These are phyloP conservation scores for Tephrocybe rancida DNA, from an alignment of 768 basidiomycete species.

Conservation along the genomic window DNA sequence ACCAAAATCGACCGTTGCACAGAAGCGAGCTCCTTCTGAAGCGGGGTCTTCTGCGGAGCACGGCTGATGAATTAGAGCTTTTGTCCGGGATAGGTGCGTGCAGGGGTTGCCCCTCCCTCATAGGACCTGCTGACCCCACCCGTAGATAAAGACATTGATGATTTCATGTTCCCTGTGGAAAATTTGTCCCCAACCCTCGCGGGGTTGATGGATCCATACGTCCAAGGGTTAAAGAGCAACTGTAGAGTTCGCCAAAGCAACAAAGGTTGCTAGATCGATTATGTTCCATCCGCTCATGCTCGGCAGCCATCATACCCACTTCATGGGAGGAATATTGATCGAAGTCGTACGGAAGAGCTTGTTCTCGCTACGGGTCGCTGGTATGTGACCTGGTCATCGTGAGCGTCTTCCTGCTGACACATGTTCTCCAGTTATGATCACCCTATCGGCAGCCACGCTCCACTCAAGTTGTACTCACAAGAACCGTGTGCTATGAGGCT, in stretches of 20 bases:
- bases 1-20: conserved; percentile 62
- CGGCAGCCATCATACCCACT: conserved; percentile 61
- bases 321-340: conserved; percentile 75
- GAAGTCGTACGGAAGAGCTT: conserved; percentile 70
- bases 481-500: conserved; percentile 68
- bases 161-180: conserved; percentile 55
- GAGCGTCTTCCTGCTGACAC: neutral
- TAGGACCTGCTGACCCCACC: neutral
- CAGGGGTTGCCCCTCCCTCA: neutral
- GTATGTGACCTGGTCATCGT: conserved; percentile 35
- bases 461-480: conserved; percentile 54
- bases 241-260: conserved; percentile 56
- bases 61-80: conserved; percentile 75
- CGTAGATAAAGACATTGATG: conserved; percentile 66
- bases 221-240: conserved; percentile 68
- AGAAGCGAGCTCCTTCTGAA: conserved; percentile 75
- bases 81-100: conserved; percentile 61
- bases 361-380: conserved; percentile 83
- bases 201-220: conserved; percentile 45
- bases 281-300: conserved; percentile 77
- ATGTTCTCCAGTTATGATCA: conserved; percentile 62
- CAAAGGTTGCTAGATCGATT: conserved; percentile 66
- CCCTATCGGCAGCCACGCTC: conserved; percentile 61
- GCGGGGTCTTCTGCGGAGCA: conserved; percentile 66
- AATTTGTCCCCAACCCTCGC: conserved; percentile 58